A percentile compares a stretch with the other conserved stretches of the same genome.
Evolutionary conservation across 345 rosid species (phyloP).

Genomic region (Aquilaria malaccensis): DNA sequence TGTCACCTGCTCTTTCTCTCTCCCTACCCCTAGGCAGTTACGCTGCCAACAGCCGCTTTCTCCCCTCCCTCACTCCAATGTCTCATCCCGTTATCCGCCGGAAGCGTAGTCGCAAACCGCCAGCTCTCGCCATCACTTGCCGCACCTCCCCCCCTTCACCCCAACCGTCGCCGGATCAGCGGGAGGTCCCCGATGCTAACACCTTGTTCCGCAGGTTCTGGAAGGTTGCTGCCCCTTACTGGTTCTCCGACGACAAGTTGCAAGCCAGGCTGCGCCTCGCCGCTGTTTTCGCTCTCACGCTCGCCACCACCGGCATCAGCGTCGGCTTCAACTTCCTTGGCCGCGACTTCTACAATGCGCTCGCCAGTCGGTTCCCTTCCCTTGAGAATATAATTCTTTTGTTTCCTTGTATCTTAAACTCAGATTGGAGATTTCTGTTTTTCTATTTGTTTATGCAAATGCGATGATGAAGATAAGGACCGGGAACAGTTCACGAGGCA

Average conservation of each 20-base stretch:
- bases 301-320: slow-evolving; percentile 89
- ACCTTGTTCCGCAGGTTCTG: slow-evolving; percentile 54
- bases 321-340: slow-evolving; percentile 97
- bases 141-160: too few relatives aligned
- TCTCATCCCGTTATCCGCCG: too few relatives aligned
- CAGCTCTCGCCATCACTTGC: too few relatives aligned
- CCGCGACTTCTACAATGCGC: slow-evolving; percentile 95
- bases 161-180: not conserved
- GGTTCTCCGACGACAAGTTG: slow-evolving; percentile 74
- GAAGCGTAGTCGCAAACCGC: too few relatives aligned
- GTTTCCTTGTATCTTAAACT: not conserved
- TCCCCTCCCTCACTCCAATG: too few relatives aligned
- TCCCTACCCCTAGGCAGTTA: too few relatives aligned
- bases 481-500: slow-evolving; percentile 88
- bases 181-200: slow-evolving; percentile 31
- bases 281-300: slow-evolving; percentile 78
- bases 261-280: slow-evolving; percentile 82
- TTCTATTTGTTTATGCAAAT: slow-evolving; percentile 1
- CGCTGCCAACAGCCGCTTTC: too few relatives aligned
- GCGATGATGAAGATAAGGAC: slow-evolving; percentile 55
- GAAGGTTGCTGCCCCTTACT: slow-evolving; percentile 93
- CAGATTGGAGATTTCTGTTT: not conserved
- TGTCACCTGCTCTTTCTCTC: too few relatives aligned
- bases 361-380: slow-evolving; percentile 46
- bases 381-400: slow-evolving; percentile 1